Evolutionary conservation across 2,329 filamentous ascomycete species (phyloP).

Genomic region (Aquanectria penicillioides): DNA sequence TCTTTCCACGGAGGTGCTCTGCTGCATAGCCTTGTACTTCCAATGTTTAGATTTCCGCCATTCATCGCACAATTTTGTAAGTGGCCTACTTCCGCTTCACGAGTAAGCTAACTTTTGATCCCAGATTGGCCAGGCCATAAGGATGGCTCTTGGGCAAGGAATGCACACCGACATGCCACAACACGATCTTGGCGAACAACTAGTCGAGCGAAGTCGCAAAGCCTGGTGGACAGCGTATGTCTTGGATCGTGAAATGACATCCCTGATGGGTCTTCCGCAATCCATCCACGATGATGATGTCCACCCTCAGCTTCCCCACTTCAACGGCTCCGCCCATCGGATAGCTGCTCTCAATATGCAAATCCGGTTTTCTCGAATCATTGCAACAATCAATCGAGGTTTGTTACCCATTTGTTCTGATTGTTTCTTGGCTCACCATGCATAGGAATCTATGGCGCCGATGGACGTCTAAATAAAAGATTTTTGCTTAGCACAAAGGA

Average conservation of each 20-base stretch:
- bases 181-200: constrained; percentile 49
- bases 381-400: constrained; percentile 47
- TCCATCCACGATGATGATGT: constrained; percentile 62
- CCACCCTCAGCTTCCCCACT: constrained; percentile 49
- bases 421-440: not conserved
- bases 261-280: constrained; percentile 61
- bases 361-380: constrained; percentile 42
- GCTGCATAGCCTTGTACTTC: constrained; percentile 62
- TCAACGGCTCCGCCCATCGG: constrained; percentile 39
- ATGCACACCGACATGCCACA: constrained; percentile 63
- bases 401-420: not conserved
- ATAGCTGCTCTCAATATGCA: constrained; percentile 46
- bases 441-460: constrained; percentile 43
- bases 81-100: constrained; percentile 4
- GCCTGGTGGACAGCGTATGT: constrained; percentile 66
- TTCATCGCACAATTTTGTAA: constrained; percentile 57
- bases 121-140: constrained; percentile 61
- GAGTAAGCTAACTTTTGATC: constrained; percentile 3
- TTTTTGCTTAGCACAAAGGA: constrained; percentile 46
- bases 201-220: constrained; percentile 57
- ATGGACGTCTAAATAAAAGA: constrained; percentile 43
- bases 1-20: constrained; percentile 59
- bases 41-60: constrained; percentile 60
- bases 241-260: constrained; percentile 63
- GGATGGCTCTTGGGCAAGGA: constrained; percentile 59